These are phyloP conservation scores for Leptographium flavum DNA, from an alignment of 2,329 filamentous ascomycete species.

Conservation along the genomic window DNA sequence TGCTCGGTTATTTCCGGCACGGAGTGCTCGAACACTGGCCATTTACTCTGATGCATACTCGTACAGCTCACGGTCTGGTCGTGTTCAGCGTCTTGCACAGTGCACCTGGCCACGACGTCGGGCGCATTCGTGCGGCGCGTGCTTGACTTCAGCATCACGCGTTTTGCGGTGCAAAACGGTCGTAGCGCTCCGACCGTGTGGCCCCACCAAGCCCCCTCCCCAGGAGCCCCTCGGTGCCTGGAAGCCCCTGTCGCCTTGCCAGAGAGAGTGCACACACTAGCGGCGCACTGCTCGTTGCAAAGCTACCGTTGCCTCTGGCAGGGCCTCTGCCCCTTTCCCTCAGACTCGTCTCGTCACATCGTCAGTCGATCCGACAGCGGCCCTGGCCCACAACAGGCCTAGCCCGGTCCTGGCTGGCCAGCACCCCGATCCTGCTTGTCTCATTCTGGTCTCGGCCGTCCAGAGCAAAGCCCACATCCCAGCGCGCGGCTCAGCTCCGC, in stretches of 20 bases:
- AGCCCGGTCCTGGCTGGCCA: not conserved
- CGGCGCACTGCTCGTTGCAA: not conserved
- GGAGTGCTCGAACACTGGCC: no score
- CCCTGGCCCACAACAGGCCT: not conserved
- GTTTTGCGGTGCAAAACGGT: not conserved
- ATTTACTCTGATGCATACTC: no score
- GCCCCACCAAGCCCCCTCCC: not conserved
- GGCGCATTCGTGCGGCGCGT: no score
- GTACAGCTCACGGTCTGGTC: no score
- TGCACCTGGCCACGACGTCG: no score
- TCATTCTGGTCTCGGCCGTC: not conserved
- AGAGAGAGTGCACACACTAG: not conserved
- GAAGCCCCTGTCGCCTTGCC: not conserved
- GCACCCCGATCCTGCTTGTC: not conserved
- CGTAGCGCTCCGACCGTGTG: not conserved
- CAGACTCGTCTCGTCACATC: slow-evolving; percentile 14
- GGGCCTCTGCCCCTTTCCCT: slow-evolving; percentile 2
- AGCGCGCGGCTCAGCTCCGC: not conserved
- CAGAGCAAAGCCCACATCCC: no score
- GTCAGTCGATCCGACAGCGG: slow-evolving; percentile 11
- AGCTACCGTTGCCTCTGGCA: no score
- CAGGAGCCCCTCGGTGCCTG: not conserved
- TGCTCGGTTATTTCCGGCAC: no score
- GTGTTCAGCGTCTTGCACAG: no score
- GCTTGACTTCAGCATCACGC: no score